Conservation (phyloP, 2,329 filamentous ascomycete genomes). For the Coniochaeta ligniaria region DNA sequence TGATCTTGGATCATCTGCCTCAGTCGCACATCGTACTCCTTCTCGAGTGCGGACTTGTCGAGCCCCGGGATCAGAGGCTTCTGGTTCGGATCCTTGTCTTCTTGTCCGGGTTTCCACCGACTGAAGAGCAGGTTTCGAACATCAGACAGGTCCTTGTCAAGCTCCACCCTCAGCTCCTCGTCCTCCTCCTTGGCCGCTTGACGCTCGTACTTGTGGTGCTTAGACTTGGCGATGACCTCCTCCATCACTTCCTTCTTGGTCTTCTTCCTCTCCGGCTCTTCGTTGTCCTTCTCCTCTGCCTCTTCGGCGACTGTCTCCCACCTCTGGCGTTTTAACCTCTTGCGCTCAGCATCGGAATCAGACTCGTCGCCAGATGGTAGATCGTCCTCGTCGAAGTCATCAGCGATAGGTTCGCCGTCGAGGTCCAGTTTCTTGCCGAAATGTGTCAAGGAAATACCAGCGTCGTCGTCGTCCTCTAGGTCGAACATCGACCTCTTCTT, state of each 20-base stretch:
- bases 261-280: conserved; percentile 78
- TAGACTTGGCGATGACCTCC: conserved; percentile 95
- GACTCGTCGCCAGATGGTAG: conserved; percentile 51
- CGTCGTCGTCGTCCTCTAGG: conserved; percentile 70
- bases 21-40: conserved; percentile 79
- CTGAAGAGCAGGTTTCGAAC: conserved; percentile 66
- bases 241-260: conserved; percentile 96
- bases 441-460: conserved; percentile 65
- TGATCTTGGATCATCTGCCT: conserved; percentile 79
- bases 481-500: conserved; percentile 81
- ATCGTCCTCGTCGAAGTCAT: conserved; percentile 78
- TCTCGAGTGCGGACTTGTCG: conserved; percentile 65
- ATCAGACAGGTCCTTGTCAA: conserved; percentile 76
- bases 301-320: conserved; percentile 39
- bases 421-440: conserved; percentile 68
- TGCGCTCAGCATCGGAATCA: conserved; percentile 44
- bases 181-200: conserved; percentile 91
- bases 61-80: conserved; percentile 35
- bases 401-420: conserved; percentile 43
- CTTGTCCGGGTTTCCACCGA: conserved; percentile 28
- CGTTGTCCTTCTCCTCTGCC: conserved; percentile 41
- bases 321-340: conserved; percentile 50
- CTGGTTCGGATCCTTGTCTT: conserved; percentile 12
- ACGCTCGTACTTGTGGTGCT: conserved; percentile 88
- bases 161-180: conserved; percentile 73